Evolutionary conservation across 1,284 basidiomycete species (phyloP), one percentile per base, ranked within the genome.

Genomic region (Boletellus dicymbophilus): DNA sequence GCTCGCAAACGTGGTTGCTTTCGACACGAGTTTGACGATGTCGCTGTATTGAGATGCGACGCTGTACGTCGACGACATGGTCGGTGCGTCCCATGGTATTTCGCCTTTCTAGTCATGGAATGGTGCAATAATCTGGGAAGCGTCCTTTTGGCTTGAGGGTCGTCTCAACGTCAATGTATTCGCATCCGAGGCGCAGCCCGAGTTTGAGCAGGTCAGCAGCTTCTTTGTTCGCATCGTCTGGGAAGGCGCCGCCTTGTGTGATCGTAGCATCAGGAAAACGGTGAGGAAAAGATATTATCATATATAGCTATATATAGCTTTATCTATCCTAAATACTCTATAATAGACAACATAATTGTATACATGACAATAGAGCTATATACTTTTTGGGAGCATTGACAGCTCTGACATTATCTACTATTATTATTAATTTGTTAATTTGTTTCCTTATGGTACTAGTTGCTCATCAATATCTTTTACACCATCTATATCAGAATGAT

Each of bases 81-180:
- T 69, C 4, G 79, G 68, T 12, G 86, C 78, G 56, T 85, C 79
- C 96, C 96, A 99, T 55, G 82, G 82, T 74, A 97, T 79, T 20
- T 78, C 74, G 3, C 96, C 95, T 34, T 82, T 85, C 86, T 90
- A 94, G 65, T 99, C 95, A 67, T 98, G 95, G 84, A 87, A 96
- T 11, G 94, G 97, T 0, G 93, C 91, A 52, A 99, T 87, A 61
- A 98, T 84, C 60, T 88, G 79, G 0, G 90, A 88, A 37, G 76
- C 66, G 0, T 92, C 87, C 67, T 94, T 95, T 46, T 44, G 47
- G 38, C 25, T 23, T 25, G 73, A 88, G 88, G 0, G 84, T 81
- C 47, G 93, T 82, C 72, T 99, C 96, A 45, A 98, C 79, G 59
- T 99, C 96, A 58, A 99, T 71, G 65, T 95, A 99, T 72, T 98